These are phyloP conservation scores for Oehlia diaphana DNA, from an alignment of 192 early-diverging fungal genomes.

Conservation along the genomic window DNA sequence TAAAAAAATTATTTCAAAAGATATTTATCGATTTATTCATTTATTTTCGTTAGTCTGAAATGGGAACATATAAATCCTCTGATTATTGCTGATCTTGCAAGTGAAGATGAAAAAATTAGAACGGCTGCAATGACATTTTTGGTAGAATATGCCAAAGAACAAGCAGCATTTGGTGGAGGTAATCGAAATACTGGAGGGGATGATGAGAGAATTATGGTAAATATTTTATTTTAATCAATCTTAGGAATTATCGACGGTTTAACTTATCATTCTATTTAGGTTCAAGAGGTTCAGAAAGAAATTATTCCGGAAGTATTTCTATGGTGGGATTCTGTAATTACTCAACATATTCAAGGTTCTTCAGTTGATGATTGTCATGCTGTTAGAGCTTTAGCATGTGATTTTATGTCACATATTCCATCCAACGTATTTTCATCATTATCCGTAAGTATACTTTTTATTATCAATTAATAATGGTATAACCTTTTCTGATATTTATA, in stretches of 20 bases:
- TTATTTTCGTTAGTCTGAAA: conserved; percentile 11
- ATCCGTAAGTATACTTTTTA: conserved; percentile 35
- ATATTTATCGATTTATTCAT: background rate
- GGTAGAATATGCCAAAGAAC: conserved; percentile 43
- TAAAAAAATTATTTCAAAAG: background rate
- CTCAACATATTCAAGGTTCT: conserved; percentile 44
- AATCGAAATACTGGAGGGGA: background rate
- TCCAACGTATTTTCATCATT: conserved; percentile 42
- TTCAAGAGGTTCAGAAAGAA: background rate
- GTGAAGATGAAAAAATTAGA: conserved; percentile 40
- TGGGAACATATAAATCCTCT: conserved; percentile 40
- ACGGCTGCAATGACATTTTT: conserved; percentile 44
- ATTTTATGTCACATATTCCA: conserved; percentile 48
- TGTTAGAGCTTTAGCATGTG: conserved; percentile 48
- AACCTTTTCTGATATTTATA: background rate
- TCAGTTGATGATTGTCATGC: conserved; percentile 36
- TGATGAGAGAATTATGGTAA: background rate
- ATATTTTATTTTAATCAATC: background rate
- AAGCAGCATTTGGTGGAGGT: background rate
- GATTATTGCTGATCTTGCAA: conserved; percentile 17
- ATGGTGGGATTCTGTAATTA: conserved; percentile 48
- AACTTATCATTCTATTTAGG: conserved; percentile 1
- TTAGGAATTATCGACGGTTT: background rate
- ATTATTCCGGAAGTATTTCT: conserved; percentile 6
- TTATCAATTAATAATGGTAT: background rate